These are phyloP conservation scores for Aspergillus pseudoglaucus DNA, from an alignment of 2,329 filamentous ascomycete species.

Conservation along the genomic window DNA sequence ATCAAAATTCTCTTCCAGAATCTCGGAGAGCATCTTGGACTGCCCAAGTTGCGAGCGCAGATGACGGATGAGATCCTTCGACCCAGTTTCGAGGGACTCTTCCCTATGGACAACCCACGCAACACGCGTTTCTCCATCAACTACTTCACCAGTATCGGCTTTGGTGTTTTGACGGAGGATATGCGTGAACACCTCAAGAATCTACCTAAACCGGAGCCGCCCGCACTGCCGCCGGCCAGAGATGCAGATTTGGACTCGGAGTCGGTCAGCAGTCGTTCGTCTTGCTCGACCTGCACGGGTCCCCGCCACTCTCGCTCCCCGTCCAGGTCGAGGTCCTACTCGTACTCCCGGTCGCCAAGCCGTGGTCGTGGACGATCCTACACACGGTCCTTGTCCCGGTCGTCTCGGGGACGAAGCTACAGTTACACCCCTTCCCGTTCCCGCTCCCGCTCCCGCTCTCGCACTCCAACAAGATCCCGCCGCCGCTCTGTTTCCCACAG, in stretches of 20 bases:
- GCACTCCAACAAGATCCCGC: constrained; percentile 21
- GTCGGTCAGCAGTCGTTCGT: constrained; percentile 45
- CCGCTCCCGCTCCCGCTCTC: constrained; percentile 31
- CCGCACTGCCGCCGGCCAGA: constrained; percentile 52
- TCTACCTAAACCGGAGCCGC: constrained; percentile 74
- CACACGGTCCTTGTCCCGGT: constrained; percentile 24
- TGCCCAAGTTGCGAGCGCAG: constrained; percentile 68
- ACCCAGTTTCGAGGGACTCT: constrained; percentile 74
- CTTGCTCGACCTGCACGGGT: constrained; percentile 20
- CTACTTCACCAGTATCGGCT: constrained; percentile 96
- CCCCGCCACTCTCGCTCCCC: constrained; percentile 35
- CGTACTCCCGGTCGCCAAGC: constrained; percentile 29
- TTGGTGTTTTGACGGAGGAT: constrained; percentile 88
- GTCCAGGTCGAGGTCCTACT: constrained; percentile 39
- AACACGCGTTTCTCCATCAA: constrained; percentile 98
- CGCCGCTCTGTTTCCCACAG: constrained; percentile 28
- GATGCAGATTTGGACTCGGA: constrained; percentile 64
- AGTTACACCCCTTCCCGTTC: constrained; percentile 20
- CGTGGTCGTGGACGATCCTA: constrained; percentile 25
- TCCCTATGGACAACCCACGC: constrained; percentile 80
- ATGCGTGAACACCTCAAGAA: constrained; percentile 90
- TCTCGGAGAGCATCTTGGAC: constrained; percentile 76
- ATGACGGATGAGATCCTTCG: constrained; percentile 73
- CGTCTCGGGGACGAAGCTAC: constrained; percentile 22
- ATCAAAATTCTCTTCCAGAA: constrained; percentile 98